Conservation (phyloP, 371 early-diverging fungal genomes). For the Actinomortierella wolfii region DNA sequence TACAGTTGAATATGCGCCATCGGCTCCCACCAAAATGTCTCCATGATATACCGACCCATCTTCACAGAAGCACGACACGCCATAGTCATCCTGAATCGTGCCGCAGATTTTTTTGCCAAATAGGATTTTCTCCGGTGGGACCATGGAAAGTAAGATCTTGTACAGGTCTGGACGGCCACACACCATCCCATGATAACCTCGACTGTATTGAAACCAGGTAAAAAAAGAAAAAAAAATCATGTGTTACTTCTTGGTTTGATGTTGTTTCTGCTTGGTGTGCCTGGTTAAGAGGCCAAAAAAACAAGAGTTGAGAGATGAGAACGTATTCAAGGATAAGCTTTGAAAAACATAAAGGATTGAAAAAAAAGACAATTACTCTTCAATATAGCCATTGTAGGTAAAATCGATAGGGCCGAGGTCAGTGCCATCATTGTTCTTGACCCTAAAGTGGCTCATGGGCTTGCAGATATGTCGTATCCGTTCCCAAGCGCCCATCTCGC, state of each 20-base stretch:
- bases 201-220: conserved; percentile 15
- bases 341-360: too few species aligned
- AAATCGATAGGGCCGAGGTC: conserved; percentile 37
- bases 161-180: conserved; percentile 29
- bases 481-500: conserved; percentile 37
- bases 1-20: conserved; percentile 36
- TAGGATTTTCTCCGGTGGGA: conserved; percentile 33
- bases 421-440: conserved; percentile 41
- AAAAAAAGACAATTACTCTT: too few species aligned
- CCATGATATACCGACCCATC: conserved; percentile 38
- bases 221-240: background rate
- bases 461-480: conserved; percentile 32
- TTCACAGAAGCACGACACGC: conserved; percentile 32
- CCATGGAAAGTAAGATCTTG: conserved; percentile 24
- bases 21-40: conserved; percentile 37
- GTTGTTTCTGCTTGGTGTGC: too few species aligned
- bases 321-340: too few species aligned
- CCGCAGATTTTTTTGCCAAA: conserved; percentile 28
- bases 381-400: conserved; percentile 9
- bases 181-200: conserved; percentile 27
- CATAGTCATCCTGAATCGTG: conserved; percentile 32
- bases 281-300: too few species aligned
- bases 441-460: conserved; percentile 42
- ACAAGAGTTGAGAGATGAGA: too few species aligned
- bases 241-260: too few species aligned